A percentile compares a stretch with the other conserved stretches of the same genome.
These are phyloP conservation scores for Leucocoprinus sp. DNA, from an alignment of 768 basidiomycete species.

Conservation along the genomic window DNA sequence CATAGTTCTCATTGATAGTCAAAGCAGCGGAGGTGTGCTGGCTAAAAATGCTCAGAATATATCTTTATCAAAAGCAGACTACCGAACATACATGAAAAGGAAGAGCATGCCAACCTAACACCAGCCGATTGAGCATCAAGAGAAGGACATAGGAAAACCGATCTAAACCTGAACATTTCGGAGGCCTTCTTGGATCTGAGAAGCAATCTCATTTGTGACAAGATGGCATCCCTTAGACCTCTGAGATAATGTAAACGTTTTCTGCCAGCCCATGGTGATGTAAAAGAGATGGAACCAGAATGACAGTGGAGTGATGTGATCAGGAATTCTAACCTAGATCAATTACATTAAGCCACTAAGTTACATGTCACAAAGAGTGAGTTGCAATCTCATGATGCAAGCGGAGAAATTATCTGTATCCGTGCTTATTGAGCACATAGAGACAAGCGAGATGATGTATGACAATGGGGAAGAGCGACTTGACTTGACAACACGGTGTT, in stretches of 20 bases:
- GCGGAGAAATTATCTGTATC: too few species aligned
- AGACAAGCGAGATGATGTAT: too few species aligned
- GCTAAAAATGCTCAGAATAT: slow-evolving; percentile 12
- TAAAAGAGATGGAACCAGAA: background rate
- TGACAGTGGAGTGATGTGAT: background rate
- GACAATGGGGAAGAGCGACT: too few species aligned
- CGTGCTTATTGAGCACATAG: too few species aligned
- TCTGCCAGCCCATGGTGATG: slow-evolving; percentile 82
- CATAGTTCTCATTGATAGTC: slow-evolving; percentile 87
- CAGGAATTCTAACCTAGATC: background rate
- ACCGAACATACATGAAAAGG: slow-evolving; percentile 66
- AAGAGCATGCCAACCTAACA: slow-evolving; percentile 77
- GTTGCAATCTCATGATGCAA: too few species aligned
- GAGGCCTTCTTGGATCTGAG: slow-evolving; percentile 62
- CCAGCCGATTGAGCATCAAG: background rate
- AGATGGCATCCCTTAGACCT: slow-evolving; percentile 69
- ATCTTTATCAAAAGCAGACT: background rate
- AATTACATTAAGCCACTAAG: too few species aligned
- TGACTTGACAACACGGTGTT: too few species aligned
- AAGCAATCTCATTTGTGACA: slow-evolving; percentile 67
- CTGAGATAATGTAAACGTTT: slow-evolving; percentile 59
- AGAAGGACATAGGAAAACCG: background rate
- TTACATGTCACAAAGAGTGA: too few species aligned
- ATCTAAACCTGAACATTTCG: slow-evolving; percentile 48
- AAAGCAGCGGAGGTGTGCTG: slow-evolving; percentile 72